These are phyloP conservation scores for Thermomucor indicae-seudaticae DNA, from an alignment of 371 early-diverging fungal species.

Conservation along the genomic window DNA sequence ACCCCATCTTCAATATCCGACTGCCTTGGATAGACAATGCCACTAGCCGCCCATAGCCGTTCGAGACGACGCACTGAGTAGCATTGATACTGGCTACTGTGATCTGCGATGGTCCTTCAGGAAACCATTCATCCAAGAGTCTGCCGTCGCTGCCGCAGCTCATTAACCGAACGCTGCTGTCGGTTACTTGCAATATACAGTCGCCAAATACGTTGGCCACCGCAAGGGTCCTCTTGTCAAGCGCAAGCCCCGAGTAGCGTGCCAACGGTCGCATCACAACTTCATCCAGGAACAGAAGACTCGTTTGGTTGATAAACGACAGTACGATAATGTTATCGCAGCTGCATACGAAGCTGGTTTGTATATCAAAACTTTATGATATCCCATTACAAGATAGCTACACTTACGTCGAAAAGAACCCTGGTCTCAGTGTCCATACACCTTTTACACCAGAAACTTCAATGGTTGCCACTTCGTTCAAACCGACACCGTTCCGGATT, in stretches of 20 bases:
- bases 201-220: constrained; percentile 28
- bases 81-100: constrained; percentile 60
- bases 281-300: constrained; percentile 25
- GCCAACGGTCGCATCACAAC: constrained; percentile 28
- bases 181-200: constrained; percentile 39
- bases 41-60: constrained; percentile 53
- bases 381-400: too few relatives aligned
- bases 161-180: constrained; percentile 34
- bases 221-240: constrained; percentile 32
- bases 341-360: constrained; percentile 8
- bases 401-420: constrained; percentile 20
- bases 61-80: constrained; percentile 62
- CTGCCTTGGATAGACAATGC: constrained; percentile 52
- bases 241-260: constrained; percentile 25
- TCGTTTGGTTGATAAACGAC: constrained; percentile 53
- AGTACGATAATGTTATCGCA: constrained; percentile 51
- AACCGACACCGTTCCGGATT: constrained; percentile 88
- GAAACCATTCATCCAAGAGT: constrained; percentile 53
- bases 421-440: constrained; percentile 67
- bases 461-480: constrained; percentile 65
- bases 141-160: constrained; percentile 16
- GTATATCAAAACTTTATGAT: too few relatives aligned
- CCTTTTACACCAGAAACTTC: constrained; percentile 69
- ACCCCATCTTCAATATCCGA: constrained; percentile 44
- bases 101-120: constrained; percentile 42